Base-by-base conservation (phyloP, 2,329 filamentous ascomycete genomes). In the Ascochyta fabae region DNA sequence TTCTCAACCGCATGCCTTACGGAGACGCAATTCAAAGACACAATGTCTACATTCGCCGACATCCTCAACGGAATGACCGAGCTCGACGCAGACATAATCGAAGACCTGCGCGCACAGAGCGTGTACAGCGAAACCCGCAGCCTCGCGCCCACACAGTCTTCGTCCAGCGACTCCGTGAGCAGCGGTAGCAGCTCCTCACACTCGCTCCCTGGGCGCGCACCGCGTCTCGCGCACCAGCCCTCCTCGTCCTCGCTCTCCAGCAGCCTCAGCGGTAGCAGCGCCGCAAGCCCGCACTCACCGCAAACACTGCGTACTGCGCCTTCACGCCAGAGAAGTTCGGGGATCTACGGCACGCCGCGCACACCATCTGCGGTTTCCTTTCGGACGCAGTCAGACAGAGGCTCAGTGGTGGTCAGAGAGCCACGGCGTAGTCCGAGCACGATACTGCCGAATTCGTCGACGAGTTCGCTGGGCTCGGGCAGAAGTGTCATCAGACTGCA, bases 21-120 rank as follows among this genome's bases (percentile, higher is more conserved):
- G 3, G 88, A 93, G 64, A 68, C 77, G 0, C 83, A 88, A 47
- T 98, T 99, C 71, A 83, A 89, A 34, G 78, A 83, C 22, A 79
- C 97, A 27, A 97, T 97, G 92, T 84, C 87, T 53, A 81, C 90
- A 24, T 97, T 98, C 74, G 90, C 93, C 2, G 86, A 90, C 48
- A 79, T 98, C 0, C 79, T 98, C 13, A 86, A 89, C 48, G 84
- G 83, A 16, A 96, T 98, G 90, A 83, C 80, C 26, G 81, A 84
- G 0, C 77, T 91, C 3, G 80, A 88, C 54, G 78, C 83, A 0
- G 77, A 77, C 0, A 72, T 86, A 4, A 70, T 91, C 19, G 77
- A 77, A 24, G 75, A 79, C 47, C 65, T 71, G n/a, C 73, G 70
- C 43, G 66, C 66, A 3, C 63, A 68, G 12, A 64, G 59, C 42